phyloP scores from a whole-genome alignment of 768 basidiomycete species.

The Asterophora parasitica region DNA sequence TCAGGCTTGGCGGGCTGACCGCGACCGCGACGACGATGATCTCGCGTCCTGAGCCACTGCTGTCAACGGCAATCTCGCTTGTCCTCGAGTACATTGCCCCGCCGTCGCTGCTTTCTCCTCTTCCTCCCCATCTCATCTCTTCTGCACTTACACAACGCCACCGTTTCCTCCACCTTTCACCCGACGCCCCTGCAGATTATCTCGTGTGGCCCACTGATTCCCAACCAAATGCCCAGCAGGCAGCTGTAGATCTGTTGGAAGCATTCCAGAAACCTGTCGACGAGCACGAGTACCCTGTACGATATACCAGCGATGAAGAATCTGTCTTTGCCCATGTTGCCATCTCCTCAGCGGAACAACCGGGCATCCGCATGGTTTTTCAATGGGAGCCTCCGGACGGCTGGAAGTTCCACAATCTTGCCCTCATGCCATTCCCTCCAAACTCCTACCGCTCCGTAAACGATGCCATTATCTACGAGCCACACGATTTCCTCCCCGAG shows the following conservation, averaged over 20 bases:
- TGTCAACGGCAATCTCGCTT: conserved; percentile 34
- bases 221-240: conserved; percentile 24
- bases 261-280: conserved; percentile 28
- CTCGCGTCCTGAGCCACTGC: conserved; percentile 5
- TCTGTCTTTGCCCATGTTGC: conserved; percentile 53
- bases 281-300: conserved; percentile 33
- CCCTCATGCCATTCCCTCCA: conserved; percentile 67
- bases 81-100: conserved; percentile 57
- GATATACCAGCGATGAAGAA: conserved; percentile 44
- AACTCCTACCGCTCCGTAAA: conserved; percentile 27
- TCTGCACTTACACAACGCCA: conserved; percentile 57
- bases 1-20: not conserved
- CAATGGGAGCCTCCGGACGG: conserved; percentile 48
- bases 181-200: conserved; percentile 49
- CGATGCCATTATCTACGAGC: conserved; percentile 22
- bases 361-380: conserved; percentile 58
- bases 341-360: conserved; percentile 30
- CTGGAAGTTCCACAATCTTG: conserved; percentile 72
- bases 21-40: not conserved
- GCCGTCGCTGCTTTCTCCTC: conserved; percentile 40
- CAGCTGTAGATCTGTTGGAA: conserved; percentile 39
- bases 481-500: conserved; percentile 30
- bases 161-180: conserved; percentile 52
- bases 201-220: conserved; percentile 59
- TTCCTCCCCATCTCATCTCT: conserved; percentile 62